Percentiles rank a stretch among this genome's conserved stretches.
phyloP scores from a whole-genome alignment of 768 basidiomycete genomes.

The Leccinum boreale region DNA sequence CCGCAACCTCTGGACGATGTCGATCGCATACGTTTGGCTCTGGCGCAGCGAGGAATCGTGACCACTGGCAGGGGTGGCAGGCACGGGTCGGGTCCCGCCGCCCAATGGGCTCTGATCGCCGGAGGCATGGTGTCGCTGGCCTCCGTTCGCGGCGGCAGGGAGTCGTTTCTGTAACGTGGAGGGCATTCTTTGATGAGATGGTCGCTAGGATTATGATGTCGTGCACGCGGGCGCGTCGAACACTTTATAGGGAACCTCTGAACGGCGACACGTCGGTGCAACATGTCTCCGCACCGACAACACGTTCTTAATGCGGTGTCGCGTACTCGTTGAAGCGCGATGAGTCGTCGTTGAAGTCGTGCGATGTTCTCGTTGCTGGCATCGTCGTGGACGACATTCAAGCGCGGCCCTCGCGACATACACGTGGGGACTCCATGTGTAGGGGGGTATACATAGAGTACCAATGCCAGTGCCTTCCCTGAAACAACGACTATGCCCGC shows the following conservation, averaged over 20 bases:
- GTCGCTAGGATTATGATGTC: not conserved
- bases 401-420: constrained; percentile 17
- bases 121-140: not conserved
- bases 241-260: constrained; percentile 20
- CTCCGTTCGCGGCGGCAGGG: not conserved
- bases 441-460: constrained; percentile 20
- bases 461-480: constrained; percentile 2
- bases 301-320: constrained; percentile 14
- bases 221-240: constrained; percentile 3
- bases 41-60: not conserved
- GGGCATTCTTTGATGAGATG: constrained; percentile 10
- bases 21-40: constrained; percentile 25
- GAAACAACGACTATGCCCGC: constrained; percentile 10
- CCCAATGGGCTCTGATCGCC: constrained; percentile 9
- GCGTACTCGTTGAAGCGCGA: constrained; percentile 14
- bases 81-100: not conserved
- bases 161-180: constrained; percentile 19
- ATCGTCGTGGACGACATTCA: constrained; percentile 2
- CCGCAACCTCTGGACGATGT: constrained; percentile 30
- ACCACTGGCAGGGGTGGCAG: not conserved
- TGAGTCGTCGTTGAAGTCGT: constrained; percentile 10
- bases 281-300: constrained; percentile 16
- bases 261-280: constrained; percentile 13
- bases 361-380: constrained; percentile 2
- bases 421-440: constrained; percentile 21